These are phyloP conservation scores for Coniochaeta pulveracea DNA, from an alignment of 2,329 filamentous ascomycete genomes.

Conservation along the genomic window DNA sequence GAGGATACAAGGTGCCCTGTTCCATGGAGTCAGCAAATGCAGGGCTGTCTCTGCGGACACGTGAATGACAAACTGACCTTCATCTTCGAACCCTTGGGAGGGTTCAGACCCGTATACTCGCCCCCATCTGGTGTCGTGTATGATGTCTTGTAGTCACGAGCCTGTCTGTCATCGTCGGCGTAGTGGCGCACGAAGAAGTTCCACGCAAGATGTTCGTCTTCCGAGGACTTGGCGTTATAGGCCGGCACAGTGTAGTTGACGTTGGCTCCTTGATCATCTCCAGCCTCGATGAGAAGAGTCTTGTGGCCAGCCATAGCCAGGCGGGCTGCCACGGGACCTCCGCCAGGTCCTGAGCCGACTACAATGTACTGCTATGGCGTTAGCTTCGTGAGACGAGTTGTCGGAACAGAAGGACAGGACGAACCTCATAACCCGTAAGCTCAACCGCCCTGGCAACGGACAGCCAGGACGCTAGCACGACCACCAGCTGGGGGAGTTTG, in stretches of 20 bases:
- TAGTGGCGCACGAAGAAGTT: conserved; percentile 54
- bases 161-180: conserved; percentile 32
- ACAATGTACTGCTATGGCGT: conserved; percentile 54
- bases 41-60: no score
- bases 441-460: background rate
- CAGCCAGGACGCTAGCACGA: background rate
- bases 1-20: conserved; percentile 26
- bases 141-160: conserved; percentile 37
- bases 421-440: conserved; percentile 1
- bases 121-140: conserved; percentile 23
- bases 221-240: conserved; percentile 12
- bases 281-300: conserved; percentile 48
- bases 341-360: conserved; percentile 48
- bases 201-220: conserved; percentile 27
- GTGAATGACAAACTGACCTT: no score
- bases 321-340: conserved; percentile 44
- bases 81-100: conserved; percentile 19
- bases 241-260: conserved; percentile 15
- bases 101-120: conserved; percentile 20
- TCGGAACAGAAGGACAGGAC: no score
- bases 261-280: conserved; percentile 33
- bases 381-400: no score
- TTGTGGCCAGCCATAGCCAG: conserved; percentile 48
- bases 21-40: no score
- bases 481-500: background rate